These are phyloP conservation scores for Cucumis melo DNA, from an alignment of 306 rosid genomes.

Conservation along the genomic window DNA sequence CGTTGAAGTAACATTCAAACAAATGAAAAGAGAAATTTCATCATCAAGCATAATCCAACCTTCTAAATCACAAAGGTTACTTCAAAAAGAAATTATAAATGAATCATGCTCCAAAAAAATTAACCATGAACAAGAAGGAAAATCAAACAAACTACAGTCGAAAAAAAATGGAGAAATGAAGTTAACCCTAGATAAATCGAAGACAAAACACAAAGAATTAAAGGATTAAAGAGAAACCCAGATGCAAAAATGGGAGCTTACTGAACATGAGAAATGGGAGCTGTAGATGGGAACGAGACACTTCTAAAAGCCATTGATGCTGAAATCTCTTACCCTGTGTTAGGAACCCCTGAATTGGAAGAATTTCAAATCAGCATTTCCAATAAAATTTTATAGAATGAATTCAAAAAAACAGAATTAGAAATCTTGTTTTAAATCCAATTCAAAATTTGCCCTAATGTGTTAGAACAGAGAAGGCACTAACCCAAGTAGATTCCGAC, in stretches of 20 bases:
- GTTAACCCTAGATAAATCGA: neutral
- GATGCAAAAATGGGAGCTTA: constrained; percentile 5
- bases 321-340: neutral
- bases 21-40: neutral
- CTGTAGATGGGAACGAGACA: constrained; percentile 41
- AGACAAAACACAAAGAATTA: neutral
- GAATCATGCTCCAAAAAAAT: neutral
- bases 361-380: neutral
- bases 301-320: constrained; percentile 44
- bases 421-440: neutral
- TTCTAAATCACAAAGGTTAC: neutral
- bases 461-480: neutral
- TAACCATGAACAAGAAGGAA: neutral
- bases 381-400: neutral
- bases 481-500: neutral
- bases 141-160: neutral
- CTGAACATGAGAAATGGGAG: constrained; percentile 34
- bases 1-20: neutral
- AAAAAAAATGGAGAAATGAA: neutral
- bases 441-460: neutral
- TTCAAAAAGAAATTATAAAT: neutral
- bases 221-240: neutral
- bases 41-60: neutral
- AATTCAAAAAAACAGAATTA: neutral
- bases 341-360: neutral